A percentile compares a stretch with the other conserved stretches of the same genome.
Evolutionary conservation across 2,329 filamentous ascomycete genomes (phyloP).

Genomic region (Penicillium sp.): DNA sequence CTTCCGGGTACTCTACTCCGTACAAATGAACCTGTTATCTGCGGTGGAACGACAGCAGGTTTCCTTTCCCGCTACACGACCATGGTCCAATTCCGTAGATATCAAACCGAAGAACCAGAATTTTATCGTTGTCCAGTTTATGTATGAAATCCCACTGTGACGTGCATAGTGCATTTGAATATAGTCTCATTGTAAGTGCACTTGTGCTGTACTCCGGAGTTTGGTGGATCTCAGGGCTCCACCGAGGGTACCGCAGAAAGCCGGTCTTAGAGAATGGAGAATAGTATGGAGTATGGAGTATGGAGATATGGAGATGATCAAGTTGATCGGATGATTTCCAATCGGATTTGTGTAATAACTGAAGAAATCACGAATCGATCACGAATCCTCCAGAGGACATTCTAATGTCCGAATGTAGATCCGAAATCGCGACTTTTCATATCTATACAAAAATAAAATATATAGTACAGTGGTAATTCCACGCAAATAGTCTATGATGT

Average conservation of each 20-base stretch:
- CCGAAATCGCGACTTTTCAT: conserved; percentile 8
- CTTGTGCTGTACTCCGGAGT: conserved; percentile 22
- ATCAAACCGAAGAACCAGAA: neutral
- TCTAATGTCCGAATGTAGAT: neutral
- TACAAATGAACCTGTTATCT: neutral
- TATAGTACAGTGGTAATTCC: conserved; percentile 13
- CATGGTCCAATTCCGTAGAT: neutral
- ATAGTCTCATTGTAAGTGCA: neutral
- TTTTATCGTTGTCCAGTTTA: neutral
- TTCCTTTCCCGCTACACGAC: conserved; percentile 1
- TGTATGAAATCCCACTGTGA: conserved; percentile 18
- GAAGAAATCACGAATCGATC: neutral
- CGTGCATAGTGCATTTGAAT: conserved; percentile 21
- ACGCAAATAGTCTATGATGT: conserved; percentile 20
- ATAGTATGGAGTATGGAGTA: conserved; percentile 3
- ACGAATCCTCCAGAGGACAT: neutral
- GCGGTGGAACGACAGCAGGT: neutral
- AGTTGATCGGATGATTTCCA: neutral
- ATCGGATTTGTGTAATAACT: neutral
- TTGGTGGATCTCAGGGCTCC: conserved; percentile 12
- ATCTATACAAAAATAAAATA: neutral
- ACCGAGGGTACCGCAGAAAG: conserved; percentile 18
- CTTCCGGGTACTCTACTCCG: too few species aligned
- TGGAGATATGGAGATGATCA: neutral
- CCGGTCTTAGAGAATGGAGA: conserved; percentile 8